Percentiles rank a stretch among this genome's conserved stretches.
phyloP scores from a whole-genome alignment of 176 grass and related monocot species.

The Dendrocalamus sinicus region DNA sequence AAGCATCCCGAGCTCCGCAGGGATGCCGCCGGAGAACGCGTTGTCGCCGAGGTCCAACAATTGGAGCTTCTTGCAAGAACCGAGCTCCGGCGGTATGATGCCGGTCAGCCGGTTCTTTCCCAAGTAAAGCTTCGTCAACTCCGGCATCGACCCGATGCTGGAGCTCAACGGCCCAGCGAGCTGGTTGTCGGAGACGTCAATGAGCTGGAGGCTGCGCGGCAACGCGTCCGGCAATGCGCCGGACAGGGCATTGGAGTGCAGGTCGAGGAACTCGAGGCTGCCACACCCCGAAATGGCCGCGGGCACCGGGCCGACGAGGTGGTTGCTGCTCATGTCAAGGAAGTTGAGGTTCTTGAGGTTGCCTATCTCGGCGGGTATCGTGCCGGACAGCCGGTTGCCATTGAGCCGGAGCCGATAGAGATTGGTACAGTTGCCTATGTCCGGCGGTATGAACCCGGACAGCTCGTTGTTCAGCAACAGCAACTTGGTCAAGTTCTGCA shows the following conservation, averaged over 20 bases:
- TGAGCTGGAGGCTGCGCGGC: slow-evolving; percentile 76
- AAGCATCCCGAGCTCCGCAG: slow-evolving; percentile 60
- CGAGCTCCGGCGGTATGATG: slow-evolving; percentile 63
- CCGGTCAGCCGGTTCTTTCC: slow-evolving; percentile 64
- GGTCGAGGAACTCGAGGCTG: slow-evolving; percentile 81
- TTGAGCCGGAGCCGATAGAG: slow-evolving; percentile 85
- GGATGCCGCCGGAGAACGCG: slow-evolving; percentile 71
- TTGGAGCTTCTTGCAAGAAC: slow-evolving; percentile 82
- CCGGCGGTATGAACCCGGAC: slow-evolving; percentile 73
- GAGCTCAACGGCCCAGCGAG: slow-evolving; percentile 60
- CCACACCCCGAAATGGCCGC: slow-evolving; percentile 62
- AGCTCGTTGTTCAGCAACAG: slow-evolving; percentile 84
- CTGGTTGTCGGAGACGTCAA: slow-evolving; percentile 82
- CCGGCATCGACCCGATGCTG: slow-evolving; percentile 55
- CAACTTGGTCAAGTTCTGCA: slow-evolving; percentile 91
- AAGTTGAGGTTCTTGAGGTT: slow-evolving; percentile 79
- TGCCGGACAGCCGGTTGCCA: slow-evolving; percentile 69
- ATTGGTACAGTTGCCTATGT: slow-evolving; percentile 81
- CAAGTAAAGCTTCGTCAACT: slow-evolving; percentile 84
- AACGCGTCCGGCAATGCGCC: slow-evolving; percentile 63
- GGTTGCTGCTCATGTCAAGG: slow-evolving; percentile 87
- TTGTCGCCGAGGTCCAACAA: slow-evolving; percentile 82
- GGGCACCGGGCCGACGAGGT: slow-evolving; percentile 67
- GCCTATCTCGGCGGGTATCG: slow-evolving; percentile 72
- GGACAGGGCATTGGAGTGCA: slow-evolving; percentile 81